Evolutionary conservation across 1,139 yeast species (phyloP).

Genomic region (Sugiyamaella japonica): DNA sequence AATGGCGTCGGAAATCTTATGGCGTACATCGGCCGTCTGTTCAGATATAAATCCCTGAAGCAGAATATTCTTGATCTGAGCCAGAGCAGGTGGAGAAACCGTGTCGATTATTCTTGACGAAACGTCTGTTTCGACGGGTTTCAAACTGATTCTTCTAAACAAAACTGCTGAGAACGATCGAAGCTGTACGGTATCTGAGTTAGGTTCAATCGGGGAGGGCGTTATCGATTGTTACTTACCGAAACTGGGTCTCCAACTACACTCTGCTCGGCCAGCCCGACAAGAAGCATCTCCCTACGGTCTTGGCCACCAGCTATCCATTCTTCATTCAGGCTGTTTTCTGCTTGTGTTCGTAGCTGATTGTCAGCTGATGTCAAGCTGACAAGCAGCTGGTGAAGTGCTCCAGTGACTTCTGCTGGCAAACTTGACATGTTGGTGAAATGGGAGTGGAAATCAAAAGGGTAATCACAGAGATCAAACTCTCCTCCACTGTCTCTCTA

Average conservation of each 20-base stretch:
- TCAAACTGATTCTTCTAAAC: slow-evolving; percentile 82
- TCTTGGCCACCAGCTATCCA: slow-evolving; percentile 57
- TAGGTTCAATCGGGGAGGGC: no score
- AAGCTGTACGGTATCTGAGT: slow-evolving; percentile 23
- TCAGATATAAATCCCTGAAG: slow-evolving; percentile 70
- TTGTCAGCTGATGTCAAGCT: slow-evolving; percentile 82
- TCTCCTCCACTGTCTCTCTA: no score
- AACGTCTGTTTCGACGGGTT: slow-evolving; percentile 65
- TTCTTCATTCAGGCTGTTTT: slow-evolving; percentile 64
- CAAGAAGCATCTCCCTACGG: slow-evolving; percentile 65
- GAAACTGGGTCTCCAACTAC: slow-evolving; percentile 57
- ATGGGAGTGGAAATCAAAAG: no score
- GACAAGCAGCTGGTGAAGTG: slow-evolving; percentile 58
- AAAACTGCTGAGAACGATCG: slow-evolving; percentile 79
- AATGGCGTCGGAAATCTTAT: slow-evolving; percentile 89
- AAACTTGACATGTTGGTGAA: slow-evolving; percentile 37
- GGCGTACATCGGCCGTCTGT: slow-evolving; percentile 74
- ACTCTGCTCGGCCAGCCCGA: slow-evolving; percentile 83
- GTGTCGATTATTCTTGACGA: slow-evolving; percentile 78
- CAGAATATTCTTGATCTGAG: slow-evolving; percentile 63
- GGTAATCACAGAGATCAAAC: no score
- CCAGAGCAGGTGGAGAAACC: slow-evolving; percentile 57
- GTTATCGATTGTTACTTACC: slow-evolving; percentile 39
- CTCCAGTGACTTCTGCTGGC: slow-evolving; percentile 60
- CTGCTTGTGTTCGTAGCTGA: slow-evolving; percentile 72